Evolutionary conservation across 2,329 filamentous ascomycete genomes (phyloP).

Genomic region (Exophiala oligosperma): DNA sequence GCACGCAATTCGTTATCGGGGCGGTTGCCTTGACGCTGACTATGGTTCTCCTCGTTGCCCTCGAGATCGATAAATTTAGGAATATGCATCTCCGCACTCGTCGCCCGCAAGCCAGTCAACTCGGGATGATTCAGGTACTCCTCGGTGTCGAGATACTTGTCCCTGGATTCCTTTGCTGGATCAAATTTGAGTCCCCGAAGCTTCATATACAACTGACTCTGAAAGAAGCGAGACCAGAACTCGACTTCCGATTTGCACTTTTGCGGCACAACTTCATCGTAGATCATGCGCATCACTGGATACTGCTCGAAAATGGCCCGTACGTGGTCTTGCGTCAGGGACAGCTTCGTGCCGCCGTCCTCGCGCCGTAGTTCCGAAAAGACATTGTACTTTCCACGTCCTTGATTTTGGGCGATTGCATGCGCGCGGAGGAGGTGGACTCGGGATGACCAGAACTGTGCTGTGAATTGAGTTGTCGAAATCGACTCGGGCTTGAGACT

Average conservation of each 20-base stretch:
- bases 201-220: constrained; percentile 85
- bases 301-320: constrained; percentile 92
- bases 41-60: constrained; percentile 93
- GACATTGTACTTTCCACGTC: constrained; percentile 88
- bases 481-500: constrained; percentile 82
- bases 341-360: constrained; percentile 72
- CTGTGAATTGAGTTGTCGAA: constrained; percentile 76
- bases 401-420: constrained; percentile 84
- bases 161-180: constrained; percentile 68
- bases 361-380: constrained; percentile 84
- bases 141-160: constrained; percentile 48
- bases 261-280: constrained; percentile 88
- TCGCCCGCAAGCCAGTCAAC: constrained; percentile 45
- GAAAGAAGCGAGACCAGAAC: constrained; percentile 95
- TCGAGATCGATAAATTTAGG: constrained; percentile 90
- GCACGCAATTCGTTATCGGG: constrained; percentile 91
- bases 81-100: constrained; percentile 61
- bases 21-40: constrained; percentile 79
- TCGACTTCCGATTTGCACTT: constrained; percentile 60
- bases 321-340: constrained; percentile 87
- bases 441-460: constrained; percentile 92
- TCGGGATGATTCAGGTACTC: constrained; percentile 78
- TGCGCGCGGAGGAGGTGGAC: constrained; percentile 83
- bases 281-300: constrained; percentile 83
- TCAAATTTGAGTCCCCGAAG: constrained; percentile 84